These are phyloP conservation scores for Ambrosiella beaveri DNA, from an alignment of 2,329 filamentous ascomycete species.

Conservation along the genomic window DNA sequence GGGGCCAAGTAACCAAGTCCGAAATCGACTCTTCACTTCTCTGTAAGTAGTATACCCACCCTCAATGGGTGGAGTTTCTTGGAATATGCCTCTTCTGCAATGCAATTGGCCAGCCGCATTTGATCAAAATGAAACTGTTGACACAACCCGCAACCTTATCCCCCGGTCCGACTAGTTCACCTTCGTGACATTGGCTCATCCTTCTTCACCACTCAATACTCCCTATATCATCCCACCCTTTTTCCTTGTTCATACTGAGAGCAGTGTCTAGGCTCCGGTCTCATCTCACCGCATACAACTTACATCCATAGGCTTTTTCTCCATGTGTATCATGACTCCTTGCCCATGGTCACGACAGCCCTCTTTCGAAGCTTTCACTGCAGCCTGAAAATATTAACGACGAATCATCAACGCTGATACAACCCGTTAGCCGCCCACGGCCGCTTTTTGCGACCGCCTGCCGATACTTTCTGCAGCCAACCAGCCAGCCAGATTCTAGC, in stretches of 20 bases:
- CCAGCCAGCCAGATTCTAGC: not conserved
- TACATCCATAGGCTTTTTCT: too few species aligned
- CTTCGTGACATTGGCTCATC: not conserved
- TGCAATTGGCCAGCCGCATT: not conserved
- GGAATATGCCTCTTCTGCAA: not conserved
- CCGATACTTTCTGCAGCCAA: not conserved
- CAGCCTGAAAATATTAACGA: not conserved
- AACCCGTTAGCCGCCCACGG: conserved; percentile 7
- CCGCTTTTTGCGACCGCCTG: conserved; percentile 5
- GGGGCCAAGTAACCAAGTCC: not conserved
- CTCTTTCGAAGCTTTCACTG: not conserved
- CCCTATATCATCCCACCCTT: not conserved
- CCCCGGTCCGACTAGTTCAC: not conserved
- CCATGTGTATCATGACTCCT: not conserved
- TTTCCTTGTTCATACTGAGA: not conserved
- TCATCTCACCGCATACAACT: too few species aligned
- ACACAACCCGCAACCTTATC: not conserved
- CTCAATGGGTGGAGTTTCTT: not conserved
- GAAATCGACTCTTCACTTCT: not conserved
- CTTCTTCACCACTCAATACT: not conserved
- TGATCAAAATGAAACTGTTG: not conserved
- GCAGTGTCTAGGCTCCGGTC: not conserved
- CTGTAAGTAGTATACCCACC: not conserved
- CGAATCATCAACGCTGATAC: not conserved
- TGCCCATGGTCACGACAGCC: not conserved